These are phyloP conservation scores for Colletotrichum destructivum DNA, from an alignment of 2,329 filamentous ascomycete genomes.

Conservation along the genomic window DNA sequence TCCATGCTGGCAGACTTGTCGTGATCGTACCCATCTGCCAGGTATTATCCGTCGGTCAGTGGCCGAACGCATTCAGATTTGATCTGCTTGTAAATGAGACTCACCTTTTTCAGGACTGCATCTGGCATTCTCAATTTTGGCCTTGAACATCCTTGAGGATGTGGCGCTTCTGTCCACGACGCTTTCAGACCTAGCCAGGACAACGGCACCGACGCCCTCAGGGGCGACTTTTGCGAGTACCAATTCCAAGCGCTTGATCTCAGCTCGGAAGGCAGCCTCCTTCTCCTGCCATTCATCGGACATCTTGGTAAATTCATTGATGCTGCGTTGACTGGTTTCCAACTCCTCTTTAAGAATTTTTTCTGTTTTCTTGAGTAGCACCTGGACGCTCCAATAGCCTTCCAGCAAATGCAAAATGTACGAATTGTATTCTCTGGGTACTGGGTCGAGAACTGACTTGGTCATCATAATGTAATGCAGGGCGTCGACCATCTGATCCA, in stretches of 20 bases:
- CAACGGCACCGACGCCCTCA: conserved; percentile 61
- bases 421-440: conserved; percentile 59
- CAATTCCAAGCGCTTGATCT: conserved; percentile 58
- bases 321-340: conserved; percentile 45
- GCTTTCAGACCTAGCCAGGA: conserved; percentile 59
- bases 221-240: conserved; percentile 52
- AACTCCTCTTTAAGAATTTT: conserved; percentile 31
- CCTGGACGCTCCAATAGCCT: conserved; percentile 51
- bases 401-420: conserved; percentile 58
- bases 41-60: not conserved
- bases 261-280: conserved; percentile 55
- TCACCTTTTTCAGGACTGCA: conserved; percentile 23
- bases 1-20: not conserved
- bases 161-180: conserved; percentile 55
- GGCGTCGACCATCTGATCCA: conserved; percentile 61
- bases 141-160: conserved; percentile 50
- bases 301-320: conserved; percentile 54
- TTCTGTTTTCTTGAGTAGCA: conserved; percentile 42
- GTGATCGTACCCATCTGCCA: not conserved
- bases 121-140: conserved; percentile 49
- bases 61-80: not conserved
- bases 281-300: conserved; percentile 56
- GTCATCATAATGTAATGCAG: conserved; percentile 61
- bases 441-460: conserved; percentile 50
- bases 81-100: not conserved